Evolutionary conservation across 2,329 filamentous ascomycete species (phyloP), one percentile per base, ranked within the genome.

Genomic region (Pseudogymnoascus sp.): DNA sequence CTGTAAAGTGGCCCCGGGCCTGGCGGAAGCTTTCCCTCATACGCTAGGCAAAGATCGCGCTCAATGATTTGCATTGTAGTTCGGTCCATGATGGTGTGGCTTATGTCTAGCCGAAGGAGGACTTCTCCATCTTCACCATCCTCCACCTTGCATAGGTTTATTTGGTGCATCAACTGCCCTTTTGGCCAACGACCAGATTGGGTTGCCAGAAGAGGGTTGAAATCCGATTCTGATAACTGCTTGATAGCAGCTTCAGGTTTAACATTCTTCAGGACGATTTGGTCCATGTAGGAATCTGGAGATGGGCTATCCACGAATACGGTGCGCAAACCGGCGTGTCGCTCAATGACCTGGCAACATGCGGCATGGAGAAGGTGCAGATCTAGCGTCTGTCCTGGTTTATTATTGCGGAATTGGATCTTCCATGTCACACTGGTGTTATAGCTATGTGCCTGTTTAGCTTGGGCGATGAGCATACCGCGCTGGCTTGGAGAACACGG

Each of bases 11-110:
- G 74, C 2, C 71, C 75, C 1, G 67, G 66, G n/a, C 72, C 73
- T 13, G 72, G 69, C n/a, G 72, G 71, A 0, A 80, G 67, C n/a
- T 74, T 72, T 9, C 74, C 74, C n/a, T 74, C 72, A 60, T 83
- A 82, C 1, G 79, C 79, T 3, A 74, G 67, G 13, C 74, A 74
- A 7, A 82, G 66, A 62, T 65, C 64, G 11, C 64, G 11, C 47
- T 47, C 53, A 28, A 62, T 19, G 33, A 67, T 61, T 57, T 23
- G 63, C 61, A 64, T 40, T 44, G 57, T 40, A 31, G 23, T 59
- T 2, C 38, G 38, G 31, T 63, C 42, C 19, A 63, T 50, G 17
- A 66, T 23, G 9, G 42, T 17, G 44, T 53, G 17, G 40, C 47
- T 50, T 31, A 47, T 28, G 5, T 17, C 13, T 17, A 23, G 17